A percentile compares a stretch with the other conserved stretches of the same genome.
phyloP scores from a whole-genome alignment of 140 eudicot species.

The Cichorium intybus region DNA sequence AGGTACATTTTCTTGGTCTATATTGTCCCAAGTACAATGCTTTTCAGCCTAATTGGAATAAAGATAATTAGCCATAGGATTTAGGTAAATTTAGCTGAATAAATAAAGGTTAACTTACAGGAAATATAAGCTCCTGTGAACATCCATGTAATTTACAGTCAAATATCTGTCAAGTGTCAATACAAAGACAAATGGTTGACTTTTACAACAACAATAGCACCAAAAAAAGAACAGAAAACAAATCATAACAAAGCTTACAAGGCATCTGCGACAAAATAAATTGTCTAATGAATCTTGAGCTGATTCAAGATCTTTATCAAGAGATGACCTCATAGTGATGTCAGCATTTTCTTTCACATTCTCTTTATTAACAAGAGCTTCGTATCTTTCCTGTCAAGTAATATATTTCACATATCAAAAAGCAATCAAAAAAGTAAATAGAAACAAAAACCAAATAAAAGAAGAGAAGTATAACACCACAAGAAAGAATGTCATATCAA shows the following conservation, averaged over 20 bases:
- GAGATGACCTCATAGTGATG: conserved; percentile 38
- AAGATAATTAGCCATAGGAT: conserved; percentile 6
- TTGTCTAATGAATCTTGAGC: conserved; percentile 89
- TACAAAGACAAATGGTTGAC: conserved; percentile 6
- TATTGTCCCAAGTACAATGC: conserved; percentile 39
- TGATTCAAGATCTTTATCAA: conserved; percentile 75
- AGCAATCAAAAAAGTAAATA: conserved; percentile 3
- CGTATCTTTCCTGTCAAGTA: conserved; percentile 81
- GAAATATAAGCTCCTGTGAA: conserved; percentile 85
- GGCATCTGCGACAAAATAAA: conserved; percentile 91
- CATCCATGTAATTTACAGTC: conserved; percentile 97
- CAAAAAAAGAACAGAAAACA: conserved; percentile 13
- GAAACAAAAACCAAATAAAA: neutral
- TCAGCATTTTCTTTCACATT: conserved; percentile 30
- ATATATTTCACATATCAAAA: conserved; percentile 42
- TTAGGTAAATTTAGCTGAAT: neutral
- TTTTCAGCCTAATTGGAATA: conserved; percentile 59
- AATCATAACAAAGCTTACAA: conserved; percentile 39
- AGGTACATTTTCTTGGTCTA: conserved; percentile 51
- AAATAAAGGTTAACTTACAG: conserved; percentile 49
- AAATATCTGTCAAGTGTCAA: conserved; percentile 72
- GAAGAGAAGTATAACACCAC: conserved; percentile 1
- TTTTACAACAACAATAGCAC: conserved; percentile 2
- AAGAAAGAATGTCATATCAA: conserved; percentile 16
- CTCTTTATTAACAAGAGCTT: conserved; percentile 46